Evolutionary conservation across 2,329 filamentous ascomycete species (phyloP), one percentile per base, ranked within the genome.

Genomic region (Scorias spongiosa): DNA sequence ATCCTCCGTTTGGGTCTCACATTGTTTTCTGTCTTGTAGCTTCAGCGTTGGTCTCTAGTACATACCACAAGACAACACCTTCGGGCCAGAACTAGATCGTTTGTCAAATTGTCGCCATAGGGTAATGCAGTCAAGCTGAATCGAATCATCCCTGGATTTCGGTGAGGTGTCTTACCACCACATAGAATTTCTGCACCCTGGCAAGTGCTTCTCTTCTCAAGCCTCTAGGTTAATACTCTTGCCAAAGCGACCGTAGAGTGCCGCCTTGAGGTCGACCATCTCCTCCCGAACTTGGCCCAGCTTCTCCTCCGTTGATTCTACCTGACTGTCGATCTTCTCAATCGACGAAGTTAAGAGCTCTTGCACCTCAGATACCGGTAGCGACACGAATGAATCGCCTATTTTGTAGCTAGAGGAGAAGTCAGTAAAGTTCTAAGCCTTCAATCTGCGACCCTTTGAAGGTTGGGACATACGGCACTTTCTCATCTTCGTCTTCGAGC

Each of bases 221-320:
- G 83, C 85, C 66, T 98, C 91, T 51, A 96, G 72, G 66, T 98
- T 98, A 71, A 98, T 98, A 63, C 88, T 93, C 63, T 84, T 79
- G 44, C 91, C 91, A 66, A 98, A 98, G 49, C 93, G 78, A 29
- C 87, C 88, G 66, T 98, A 98, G 48, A 98, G 68, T 49, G 84
- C 79, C 46, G 93, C 83, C 71, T 98, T 98, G 51, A 98, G 71
- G 62, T 83, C 73, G 49, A 78, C 76, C 84, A 96, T 88, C 61
- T 95, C 85, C 51, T 93, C 87, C 44, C 81, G 80, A 42, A 93
- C 72, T 2, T 71, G 71, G 44, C 74, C 68, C 34, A 96, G 66
- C 58, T 81, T 83, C 42, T 86, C 83, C 64, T 95, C 87, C 44
- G 95, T 66, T 47, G 66, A 71, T 15, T 73, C 70, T 12, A 93